phyloP scores from a whole-genome alignment of 108 stramenopile species.

The Fragilaria crotonensis region DNA sequence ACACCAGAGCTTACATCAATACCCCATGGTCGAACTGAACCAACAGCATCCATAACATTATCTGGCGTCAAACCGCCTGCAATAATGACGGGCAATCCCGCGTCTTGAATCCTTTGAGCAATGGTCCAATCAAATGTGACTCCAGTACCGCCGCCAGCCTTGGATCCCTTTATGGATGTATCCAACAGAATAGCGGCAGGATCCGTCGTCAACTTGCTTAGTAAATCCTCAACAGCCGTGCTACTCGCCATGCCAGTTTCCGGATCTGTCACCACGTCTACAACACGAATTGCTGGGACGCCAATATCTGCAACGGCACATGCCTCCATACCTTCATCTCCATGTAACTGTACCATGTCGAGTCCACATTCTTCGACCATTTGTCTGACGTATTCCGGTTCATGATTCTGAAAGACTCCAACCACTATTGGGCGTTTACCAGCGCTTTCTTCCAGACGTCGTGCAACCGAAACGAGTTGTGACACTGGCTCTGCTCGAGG shows the following conservation, averaged over 20 bases:
- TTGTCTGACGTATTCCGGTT: constrained; percentile 59
- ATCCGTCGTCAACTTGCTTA: constrained; percentile 54
- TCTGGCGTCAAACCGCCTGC: constrained; percentile 91
- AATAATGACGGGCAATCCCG: constrained; percentile 92
- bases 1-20: constrained; percentile 95
- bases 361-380: constrained; percentile 80
- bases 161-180: constrained; percentile 82
- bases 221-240: constrained; percentile 48
- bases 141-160: constrained; percentile 90
- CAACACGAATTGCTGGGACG: constrained; percentile 88
- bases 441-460: constrained; percentile 44
- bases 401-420: constrained; percentile 97
- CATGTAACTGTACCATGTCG: constrained; percentile 97
- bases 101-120: constrained; percentile 71
- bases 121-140: constrained; percentile 90
- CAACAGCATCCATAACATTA: constrained; percentile 76
- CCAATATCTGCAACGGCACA: constrained; percentile 42
- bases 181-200: constrained; percentile 88
- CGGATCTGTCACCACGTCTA: constrained; percentile 78
- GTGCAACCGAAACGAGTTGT: constrained; percentile 40
- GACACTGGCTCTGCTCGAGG: constrained; percentile 25
- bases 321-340: constrained; percentile 85
- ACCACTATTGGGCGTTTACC: constrained; percentile 74
- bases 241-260: constrained; percentile 39
- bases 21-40: constrained; percentile 76